Percentiles rank a stretch among this genome's conserved stretches.
phyloP scores from a whole-genome alignment of 208 protist species.

The Paratrypanosoma confusum region DNA sequence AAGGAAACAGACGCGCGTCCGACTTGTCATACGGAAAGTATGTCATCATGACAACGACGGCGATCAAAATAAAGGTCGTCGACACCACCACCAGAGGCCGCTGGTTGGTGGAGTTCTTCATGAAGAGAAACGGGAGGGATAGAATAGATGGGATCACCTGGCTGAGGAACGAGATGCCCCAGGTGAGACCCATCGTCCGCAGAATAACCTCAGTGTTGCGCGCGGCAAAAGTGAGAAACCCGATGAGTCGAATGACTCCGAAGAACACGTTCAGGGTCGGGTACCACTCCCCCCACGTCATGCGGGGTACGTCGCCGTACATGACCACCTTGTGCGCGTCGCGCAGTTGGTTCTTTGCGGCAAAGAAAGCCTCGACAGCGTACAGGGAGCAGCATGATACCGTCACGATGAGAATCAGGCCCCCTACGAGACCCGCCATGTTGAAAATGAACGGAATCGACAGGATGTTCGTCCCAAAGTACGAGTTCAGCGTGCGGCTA shows the following conservation, averaged over 20 bases:
- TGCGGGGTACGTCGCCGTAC: conserved; percentile 33
- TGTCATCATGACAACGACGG: conserved; percentile 27
- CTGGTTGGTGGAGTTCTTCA: conserved; percentile 32
- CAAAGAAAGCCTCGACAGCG: conserved; percentile 43
- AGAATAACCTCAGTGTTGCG: conserved; percentile 36
- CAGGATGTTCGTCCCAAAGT: conserved; percentile 17
- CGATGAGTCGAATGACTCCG: conserved; percentile 36
- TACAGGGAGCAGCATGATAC: conserved; percentile 37
- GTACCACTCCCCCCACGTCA: conserved; percentile 26
- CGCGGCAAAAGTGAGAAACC: conserved; percentile 36
- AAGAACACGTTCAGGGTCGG: conserved; percentile 43
- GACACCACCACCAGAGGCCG: conserved; percentile 30
- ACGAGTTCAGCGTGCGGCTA: neutral
- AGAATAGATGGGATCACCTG: conserved; percentile 32
- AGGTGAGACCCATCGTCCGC: conserved; percentile 26
- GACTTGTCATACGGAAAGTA: conserved; percentile 31
- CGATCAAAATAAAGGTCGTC: conserved; percentile 24
- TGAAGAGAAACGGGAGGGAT: conserved; percentile 32
- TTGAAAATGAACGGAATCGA: conserved; percentile 43
- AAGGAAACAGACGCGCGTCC: conserved; percentile 20
- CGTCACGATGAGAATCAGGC: conserved; percentile 29
- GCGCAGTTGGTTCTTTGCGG: conserved; percentile 40
- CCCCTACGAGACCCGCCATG: conserved; percentile 30
- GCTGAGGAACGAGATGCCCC: conserved; percentile 20
- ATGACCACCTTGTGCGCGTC: conserved; percentile 23